Conservation (phyloP, 352 stramenopile genomes). For the Phytopythium vexans region DNA sequence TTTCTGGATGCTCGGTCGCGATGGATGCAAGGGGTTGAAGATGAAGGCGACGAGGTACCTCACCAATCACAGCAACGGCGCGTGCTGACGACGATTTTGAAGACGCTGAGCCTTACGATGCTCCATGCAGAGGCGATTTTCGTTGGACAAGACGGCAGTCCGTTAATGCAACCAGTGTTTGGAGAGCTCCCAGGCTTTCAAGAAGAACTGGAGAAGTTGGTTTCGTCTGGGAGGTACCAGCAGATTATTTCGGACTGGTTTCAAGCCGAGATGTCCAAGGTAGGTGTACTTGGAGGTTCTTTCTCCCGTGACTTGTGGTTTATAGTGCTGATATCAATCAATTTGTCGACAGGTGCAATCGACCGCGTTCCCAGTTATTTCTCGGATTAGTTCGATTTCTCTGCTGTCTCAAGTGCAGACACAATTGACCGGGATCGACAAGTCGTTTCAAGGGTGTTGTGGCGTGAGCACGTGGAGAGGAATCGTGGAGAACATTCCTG, state of each 20-base stretch:
- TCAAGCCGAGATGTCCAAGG: constrained; percentile 28
- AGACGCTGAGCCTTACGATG: constrained; percentile 51
- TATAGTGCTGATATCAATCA: not conserved
- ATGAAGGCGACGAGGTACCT: constrained; percentile 5
- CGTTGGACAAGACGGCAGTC: constrained; percentile 10
- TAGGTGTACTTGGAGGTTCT: constrained; percentile 7
- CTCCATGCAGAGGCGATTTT: constrained; percentile 62
- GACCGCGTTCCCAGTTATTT: constrained; percentile 43
- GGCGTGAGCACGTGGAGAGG: constrained; percentile 35
- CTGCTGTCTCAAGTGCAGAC: constrained; percentile 53
- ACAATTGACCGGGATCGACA: constrained; percentile 45
- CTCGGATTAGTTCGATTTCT: constrained; percentile 51
- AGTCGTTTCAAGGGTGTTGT: constrained; percentile 26
- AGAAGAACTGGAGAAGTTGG: constrained; percentile 22
- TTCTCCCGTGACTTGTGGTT: not conserved
- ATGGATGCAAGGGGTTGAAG: constrained; percentile 36
- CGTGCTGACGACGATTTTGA: constrained; percentile 52
- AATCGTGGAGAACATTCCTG: constrained; percentile 4
- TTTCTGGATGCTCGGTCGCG: constrained; percentile 52
- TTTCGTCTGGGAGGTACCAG: constrained; percentile 25
- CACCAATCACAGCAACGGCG: constrained; percentile 21
- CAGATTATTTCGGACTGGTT: constrained; percentile 36
- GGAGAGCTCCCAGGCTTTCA: constrained; percentile 23
- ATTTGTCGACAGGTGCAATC: constrained; percentile 33
- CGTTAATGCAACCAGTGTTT: constrained; percentile 22